Conservation (phyloP, 129 eudicot species). For the Artemisia annua region DNA sequence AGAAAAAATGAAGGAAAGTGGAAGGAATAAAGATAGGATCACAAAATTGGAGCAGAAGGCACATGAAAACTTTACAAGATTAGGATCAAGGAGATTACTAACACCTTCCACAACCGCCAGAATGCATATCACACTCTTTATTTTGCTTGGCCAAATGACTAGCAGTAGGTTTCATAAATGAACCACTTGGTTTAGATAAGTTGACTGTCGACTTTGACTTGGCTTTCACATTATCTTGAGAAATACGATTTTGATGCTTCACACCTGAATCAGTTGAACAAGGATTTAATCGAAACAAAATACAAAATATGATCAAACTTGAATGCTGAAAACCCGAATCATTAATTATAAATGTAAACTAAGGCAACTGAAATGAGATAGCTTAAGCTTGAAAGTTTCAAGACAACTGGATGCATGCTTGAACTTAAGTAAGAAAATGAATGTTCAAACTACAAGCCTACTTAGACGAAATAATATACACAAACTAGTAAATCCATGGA, state of each 20-base stretch:
- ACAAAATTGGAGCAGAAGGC: constrained; percentile 2
- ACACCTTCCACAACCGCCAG: constrained; percentile 41
- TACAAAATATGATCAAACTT: too few species aligned
- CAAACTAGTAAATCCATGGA: too few species aligned
- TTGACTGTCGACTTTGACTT: constrained; percentile 43
- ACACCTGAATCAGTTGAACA: constrained; percentile 31
- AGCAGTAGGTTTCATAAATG: constrained; percentile 88
- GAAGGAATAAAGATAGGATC: background rate
- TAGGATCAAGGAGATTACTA: constrained; percentile 23
- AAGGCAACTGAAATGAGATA: too few species aligned
- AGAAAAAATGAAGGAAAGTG: constrained; percentile 2
- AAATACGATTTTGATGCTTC: constrained; percentile 25
- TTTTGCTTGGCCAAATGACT: constrained; percentile 89
- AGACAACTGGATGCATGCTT: too few species aligned
- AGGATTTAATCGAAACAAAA: too few species aligned
- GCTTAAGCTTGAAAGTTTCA: too few species aligned
- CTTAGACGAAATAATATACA: too few species aligned
- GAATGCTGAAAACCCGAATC: too few species aligned
- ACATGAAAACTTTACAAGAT: background rate
- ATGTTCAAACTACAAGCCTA: too few species aligned
- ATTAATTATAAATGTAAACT: too few species aligned
- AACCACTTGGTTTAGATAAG: constrained; percentile 47
- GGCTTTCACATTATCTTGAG: constrained; percentile 32
- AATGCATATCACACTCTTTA: constrained; percentile 32
- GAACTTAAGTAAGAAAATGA: too few species aligned